Conservation (phyloP, 805 yeast species). For the Sugiyamaella boreocaroliniensis region DNA sequence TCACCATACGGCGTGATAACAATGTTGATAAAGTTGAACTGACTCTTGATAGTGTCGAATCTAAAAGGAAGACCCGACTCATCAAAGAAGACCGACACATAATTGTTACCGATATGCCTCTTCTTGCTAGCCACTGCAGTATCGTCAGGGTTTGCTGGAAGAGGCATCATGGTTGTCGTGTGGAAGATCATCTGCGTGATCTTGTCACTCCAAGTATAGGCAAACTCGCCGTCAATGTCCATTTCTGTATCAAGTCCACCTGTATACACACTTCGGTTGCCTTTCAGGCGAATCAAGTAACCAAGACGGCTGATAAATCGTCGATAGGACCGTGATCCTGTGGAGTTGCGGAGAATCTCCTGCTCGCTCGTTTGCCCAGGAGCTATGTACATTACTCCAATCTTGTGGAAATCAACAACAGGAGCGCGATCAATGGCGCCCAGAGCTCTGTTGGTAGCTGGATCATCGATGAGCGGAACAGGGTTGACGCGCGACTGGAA, state of each 20-base stretch:
- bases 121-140: constrained; percentile 50
- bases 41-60: constrained; percentile 64
- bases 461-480: constrained; percentile 45
- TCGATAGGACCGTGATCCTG: constrained; percentile 60
- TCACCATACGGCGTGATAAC: constrained; percentile 62
- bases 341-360: constrained; percentile 56
- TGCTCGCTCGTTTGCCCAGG: constrained; percentile 56
- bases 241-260: constrained; percentile 75
- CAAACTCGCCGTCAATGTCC: constrained; percentile 69
- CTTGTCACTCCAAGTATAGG: constrained; percentile 66
- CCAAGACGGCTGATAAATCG: constrained; percentile 57
- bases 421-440: constrained; percentile 67
- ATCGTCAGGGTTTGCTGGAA: constrained; percentile 35
- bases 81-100: constrained; percentile 73
- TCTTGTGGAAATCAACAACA: constrained; percentile 67
- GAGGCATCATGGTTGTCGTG: constrained; percentile 76
- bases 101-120: constrained; percentile 80
- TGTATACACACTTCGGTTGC: constrained; percentile 47
- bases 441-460: constrained; percentile 46
- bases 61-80: constrained; percentile 64
- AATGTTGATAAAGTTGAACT: constrained; percentile 75
- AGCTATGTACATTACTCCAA: constrained; percentile 71
- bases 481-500: constrained; percentile 35
- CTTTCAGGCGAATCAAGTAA: constrained; percentile 47
- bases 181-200: constrained; percentile 69